Percentiles rank a stretch among this genome's conserved stretches.
Conservation (phyloP, 164 flowering plant genomes). For the Stephania yunnanensis region DNA sequence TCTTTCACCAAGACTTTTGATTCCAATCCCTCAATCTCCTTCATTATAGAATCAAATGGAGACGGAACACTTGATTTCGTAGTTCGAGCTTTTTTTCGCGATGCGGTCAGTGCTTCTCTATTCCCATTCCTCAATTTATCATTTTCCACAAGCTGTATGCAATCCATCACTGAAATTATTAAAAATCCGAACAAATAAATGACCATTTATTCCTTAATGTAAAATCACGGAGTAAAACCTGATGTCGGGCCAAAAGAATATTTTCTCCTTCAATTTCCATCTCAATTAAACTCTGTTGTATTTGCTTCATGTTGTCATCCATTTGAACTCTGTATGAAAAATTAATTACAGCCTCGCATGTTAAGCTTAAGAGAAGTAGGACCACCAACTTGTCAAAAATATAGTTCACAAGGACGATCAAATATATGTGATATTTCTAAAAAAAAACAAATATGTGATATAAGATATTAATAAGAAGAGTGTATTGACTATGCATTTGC, state of each 20-base stretch:
- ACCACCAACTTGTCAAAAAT: no score
- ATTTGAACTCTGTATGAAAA: slow-evolving; percentile 19
- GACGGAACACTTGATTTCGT: slow-evolving; percentile 43
- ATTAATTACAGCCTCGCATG: no score
- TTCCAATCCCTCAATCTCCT: slow-evolving; percentile 43
- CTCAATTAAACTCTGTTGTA: slow-evolving; percentile 47
- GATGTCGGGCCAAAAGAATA: slow-evolving; percentile 70
- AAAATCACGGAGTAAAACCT: slow-evolving; percentile 29
- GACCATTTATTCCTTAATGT: background rate
- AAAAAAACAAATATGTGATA: no score
- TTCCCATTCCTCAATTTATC: slow-evolving; percentile 79
- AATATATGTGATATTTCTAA: no score
- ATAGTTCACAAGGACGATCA: no score
- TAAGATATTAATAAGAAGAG: no score
- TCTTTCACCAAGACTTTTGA: slow-evolving; percentile 70
- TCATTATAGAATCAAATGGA: slow-evolving; percentile 79
- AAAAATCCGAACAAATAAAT: background rate
- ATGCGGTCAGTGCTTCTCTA: slow-evolving; percentile 78
- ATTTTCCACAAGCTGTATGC: slow-evolving; percentile 66
- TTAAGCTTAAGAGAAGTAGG: no score
- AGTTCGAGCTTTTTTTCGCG: slow-evolving; percentile 72
- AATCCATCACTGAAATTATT: background rate
- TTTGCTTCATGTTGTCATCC: slow-evolving; percentile 50
- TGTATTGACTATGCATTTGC: no score
- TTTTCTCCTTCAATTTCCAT: slow-evolving; percentile 74